Evolutionary conservation across 805 yeast species (phyloP), one percentile per base, ranked within the genome.

Genomic region (Candida ficus): DNA sequence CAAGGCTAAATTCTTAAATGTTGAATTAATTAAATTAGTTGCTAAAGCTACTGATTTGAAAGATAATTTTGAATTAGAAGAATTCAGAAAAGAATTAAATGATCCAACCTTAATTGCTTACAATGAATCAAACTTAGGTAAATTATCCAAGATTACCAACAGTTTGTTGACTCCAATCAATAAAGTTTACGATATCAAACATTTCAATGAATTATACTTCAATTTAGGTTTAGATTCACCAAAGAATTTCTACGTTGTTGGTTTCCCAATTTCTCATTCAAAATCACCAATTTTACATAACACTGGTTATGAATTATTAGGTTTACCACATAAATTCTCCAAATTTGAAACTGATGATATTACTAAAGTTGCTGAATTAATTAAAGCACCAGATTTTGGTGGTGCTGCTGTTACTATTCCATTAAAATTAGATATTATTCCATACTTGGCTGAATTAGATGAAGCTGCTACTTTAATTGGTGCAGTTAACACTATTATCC

Each of bases 341-440:
- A 68, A 71, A 46, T 78, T 76, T 56, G 96, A 88, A 57, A 78
- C 95, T 1, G 69, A 67, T 17, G 74, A 77, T 50, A 86, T 81
- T 9, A 56, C 58, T 3, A 71, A 68, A 36, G 90, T 86, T 21
- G 68, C 69, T 37, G 62, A 71, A 33, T 58, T 89, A 40, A 66
- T 78, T 43, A 57, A 67, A 28, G 60, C 60, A 16, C 61, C 75
- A 13, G 56, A 65, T 8, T 83, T 93, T 54, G 98, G 98, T 35
- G 99, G 99, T n/a, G 78, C 85, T 46, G 90, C 95, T 5, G 87
- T 93, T 7, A 93, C 99, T 2, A 91, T 91, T 57, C 99, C 99
- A 4, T 69, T 91, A 57, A 93, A 93, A 60, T 57, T 88, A 41
- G 95, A 83, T 43, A 80, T 91, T 47, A 78, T 85, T 66, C 70